Base-by-base conservation (phyloP, 306 rosid genomes). In the Vigna reflexopilosa region DNA sequence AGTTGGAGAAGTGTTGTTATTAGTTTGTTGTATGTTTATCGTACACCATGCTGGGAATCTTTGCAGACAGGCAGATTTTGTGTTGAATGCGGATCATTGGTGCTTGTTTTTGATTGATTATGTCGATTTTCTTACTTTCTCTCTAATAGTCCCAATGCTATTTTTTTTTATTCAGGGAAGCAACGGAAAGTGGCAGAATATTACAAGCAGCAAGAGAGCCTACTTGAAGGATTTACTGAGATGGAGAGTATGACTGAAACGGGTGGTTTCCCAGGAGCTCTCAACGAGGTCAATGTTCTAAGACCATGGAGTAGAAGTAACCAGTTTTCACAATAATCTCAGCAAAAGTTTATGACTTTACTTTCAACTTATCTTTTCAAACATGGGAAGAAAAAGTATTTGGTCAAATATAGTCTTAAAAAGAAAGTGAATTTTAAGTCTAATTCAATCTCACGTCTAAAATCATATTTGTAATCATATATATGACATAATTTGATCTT, bases 221-320 rank as follows among this genome's bases (percentile, higher is more conserved):
- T 91, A 54, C 86, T 93, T 73, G 93, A 91, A 84, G 98, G 94
- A 47, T 93, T 84, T 77, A 87, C 13, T 71, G 98, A 91, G 81
- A 89, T 93, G 94, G 98, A 93, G 64, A 59, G 85, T 61, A 84
- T 93, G 89, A 19, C 72, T 67, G 93, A 88, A 76, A 81, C 68
- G 11, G 97, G 97, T 49, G 67, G 66, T 75, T 82, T 77, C 67
- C 97, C 94, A 1, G 97, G 93, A 55, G 51, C 78, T 80, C 94
- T 88, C 14, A 84, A 94, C 6, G 93, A 89, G 90, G 98, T 93
- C 24, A 79, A 77, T 79, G 17, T 73, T 79, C 72, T 70, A 71
- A 77, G 5, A 64, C 59, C 28, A 67, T 24, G 30, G 14, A 70
- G 20, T 19, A 70, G 7, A 55, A 30, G 55, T n/a, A 58, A 38